A percentile compares a stretch with the other conserved stretches of the same genome.
These are phyloP conservation scores for Nicotiana otophora DNA, from an alignment of 257 asterid genomes.

Conservation along the genomic window DNA sequence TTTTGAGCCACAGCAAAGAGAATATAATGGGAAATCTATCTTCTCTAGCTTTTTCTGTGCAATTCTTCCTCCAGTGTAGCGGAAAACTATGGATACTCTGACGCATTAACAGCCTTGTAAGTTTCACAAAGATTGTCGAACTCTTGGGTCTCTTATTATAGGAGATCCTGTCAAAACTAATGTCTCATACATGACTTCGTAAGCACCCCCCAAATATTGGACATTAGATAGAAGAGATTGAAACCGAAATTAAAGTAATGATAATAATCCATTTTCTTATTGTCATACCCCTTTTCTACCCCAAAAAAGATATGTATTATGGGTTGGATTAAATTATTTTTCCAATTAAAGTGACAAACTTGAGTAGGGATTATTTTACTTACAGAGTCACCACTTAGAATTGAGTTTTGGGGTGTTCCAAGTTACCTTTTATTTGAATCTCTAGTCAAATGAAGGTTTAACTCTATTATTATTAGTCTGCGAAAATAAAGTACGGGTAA, in stretches of 20 bases:
- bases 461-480: too few species aligned
- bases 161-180: neutral
- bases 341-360: too few species aligned
- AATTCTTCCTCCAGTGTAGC: neutral
- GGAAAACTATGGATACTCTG: neutral
- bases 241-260: neutral
- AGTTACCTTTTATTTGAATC: too few species aligned
- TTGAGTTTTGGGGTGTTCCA: too few species aligned
- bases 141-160: neutral
- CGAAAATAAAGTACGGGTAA: too few species aligned
- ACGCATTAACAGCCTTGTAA: neutral
- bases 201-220: neutral
- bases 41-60: neutral
- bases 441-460: too few species aligned
- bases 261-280: too few species aligned
- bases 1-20: neutral
- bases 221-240: neutral
- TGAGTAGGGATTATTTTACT: too few species aligned
- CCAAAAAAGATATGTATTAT: too few species aligned
- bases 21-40: neutral
- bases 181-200: neutral
- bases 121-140: neutral
- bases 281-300: too few species aligned
- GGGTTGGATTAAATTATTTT: too few species aligned
- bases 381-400: too few species aligned